phyloP scores from a whole-genome alignment of 2,329 filamentous ascomycete genomes.

The Xylaria digitata region DNA sequence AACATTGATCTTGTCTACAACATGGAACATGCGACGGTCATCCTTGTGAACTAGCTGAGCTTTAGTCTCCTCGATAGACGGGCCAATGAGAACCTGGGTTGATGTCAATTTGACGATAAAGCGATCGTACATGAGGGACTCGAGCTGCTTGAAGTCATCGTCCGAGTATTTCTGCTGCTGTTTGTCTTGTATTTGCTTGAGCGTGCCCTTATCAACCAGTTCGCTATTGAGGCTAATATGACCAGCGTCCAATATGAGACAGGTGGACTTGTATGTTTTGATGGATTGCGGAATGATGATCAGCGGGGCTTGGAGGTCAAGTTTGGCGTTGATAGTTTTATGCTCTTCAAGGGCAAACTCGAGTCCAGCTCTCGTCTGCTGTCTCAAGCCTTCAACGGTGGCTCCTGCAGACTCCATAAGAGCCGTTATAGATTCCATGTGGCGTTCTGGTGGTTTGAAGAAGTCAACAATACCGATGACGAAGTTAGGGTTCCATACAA shows the following conservation, averaged over 20 bases:
- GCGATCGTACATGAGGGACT: slow-evolving; percentile 97
- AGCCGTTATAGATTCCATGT: slow-evolving; percentile 98
- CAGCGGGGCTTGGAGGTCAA: slow-evolving; percentile 94
- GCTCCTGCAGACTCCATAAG: slow-evolving; percentile 96
- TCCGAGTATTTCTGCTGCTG: slow-evolving; percentile 88
- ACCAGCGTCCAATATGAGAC: slow-evolving; percentile 94
- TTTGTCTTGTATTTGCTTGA: slow-evolving; percentile 90
- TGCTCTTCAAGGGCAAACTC: slow-evolving; percentile 98
- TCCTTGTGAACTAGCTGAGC: slow-evolving; percentile 77
- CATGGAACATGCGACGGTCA: slow-evolving; percentile 78
- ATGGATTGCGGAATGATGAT: slow-evolving; percentile 98
- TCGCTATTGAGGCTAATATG: slow-evolving; percentile 95
- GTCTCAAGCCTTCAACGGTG: slow-evolving; percentile 92
- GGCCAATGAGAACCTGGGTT: slow-evolving; percentile 94
- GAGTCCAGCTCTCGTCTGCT: slow-evolving; percentile 94
- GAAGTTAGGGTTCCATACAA: slow-evolving; percentile 97
- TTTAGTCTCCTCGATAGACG: slow-evolving; percentile 90
- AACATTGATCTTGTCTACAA: slow-evolving; percentile 97
- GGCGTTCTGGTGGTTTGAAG: slow-evolving; percentile 93
- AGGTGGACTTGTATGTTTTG: slow-evolving; percentile 81
- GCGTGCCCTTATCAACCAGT: slow-evolving; percentile 88
- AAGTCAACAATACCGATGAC: slow-evolving; percentile 92
- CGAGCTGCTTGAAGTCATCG: slow-evolving; percentile 86
- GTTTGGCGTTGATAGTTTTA: slow-evolving; percentile 95
- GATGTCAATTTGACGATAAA: slow-evolving; percentile 93